Evolutionary conservation across 768 basidiomycete genomes (phyloP), one percentile per base, ranked within the genome.

Genomic region (Tremella mesenterica): DNA sequence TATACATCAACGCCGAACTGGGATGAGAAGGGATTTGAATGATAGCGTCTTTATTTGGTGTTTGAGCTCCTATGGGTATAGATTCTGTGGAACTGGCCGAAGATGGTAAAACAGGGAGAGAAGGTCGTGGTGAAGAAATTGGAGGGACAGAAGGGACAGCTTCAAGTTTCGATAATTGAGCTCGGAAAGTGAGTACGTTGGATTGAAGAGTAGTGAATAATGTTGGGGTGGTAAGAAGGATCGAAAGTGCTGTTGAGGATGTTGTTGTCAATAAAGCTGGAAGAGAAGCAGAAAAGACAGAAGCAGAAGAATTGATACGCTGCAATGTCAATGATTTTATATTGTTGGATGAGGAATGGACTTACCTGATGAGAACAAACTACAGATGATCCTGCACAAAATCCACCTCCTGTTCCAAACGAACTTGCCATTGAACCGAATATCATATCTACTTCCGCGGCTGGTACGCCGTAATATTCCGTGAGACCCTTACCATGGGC

Each of bases 271-370:
- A 83, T 38, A 92, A 79, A 2, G 88, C 81, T 0, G 95, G 95
- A 77, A 93, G 83, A 2, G 93, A 83, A 16, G 95, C 95, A 1
- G 93, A 95, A 77, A 90, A 99, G 54, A 99, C 90, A 71, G 89
- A 93, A 0, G 90, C 83, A 3, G 89, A 84, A 14, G 88, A 89
- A 70, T 97, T 97, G 80, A 93, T 95, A 43, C 90, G 90, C 82
- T 95, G 51, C 33, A 29, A 14, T 8, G 18, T 51, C 29, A 33
- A 26, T 16, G 9, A 9, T n/a, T 14, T 28, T 30, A 13, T 23
- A 3, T 26, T 14, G 10, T 12, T n/a, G 13, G 18, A 23, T 21
- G 2, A 13, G 1, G 6, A 21, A 1, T 23, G 9, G 48, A 48
- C 74, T 20, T 61, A 85, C 87, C 79, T 91, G 93, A 68, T 99